Conservation (phyloP, 2,329 filamentous ascomycete genomes). For the Decorospora gaudefroyi region DNA sequence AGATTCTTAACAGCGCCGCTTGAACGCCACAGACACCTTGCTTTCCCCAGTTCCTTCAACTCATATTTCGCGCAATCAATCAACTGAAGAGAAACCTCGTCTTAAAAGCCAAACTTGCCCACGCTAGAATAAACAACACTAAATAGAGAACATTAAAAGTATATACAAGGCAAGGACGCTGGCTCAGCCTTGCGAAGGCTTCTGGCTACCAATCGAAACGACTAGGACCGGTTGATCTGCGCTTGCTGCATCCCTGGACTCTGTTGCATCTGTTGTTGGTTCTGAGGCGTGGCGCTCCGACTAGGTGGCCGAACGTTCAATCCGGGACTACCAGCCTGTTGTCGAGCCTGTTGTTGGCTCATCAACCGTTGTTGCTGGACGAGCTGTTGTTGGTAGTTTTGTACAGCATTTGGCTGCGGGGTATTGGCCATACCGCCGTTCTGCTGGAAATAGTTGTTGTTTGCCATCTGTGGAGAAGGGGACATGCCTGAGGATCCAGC, state of each 20-base stretch:
- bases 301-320: conserved; percentile 41
- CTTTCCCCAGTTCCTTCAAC: no score
- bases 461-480: conserved; percentile 40
- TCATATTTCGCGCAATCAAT: no score
- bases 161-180: conserved; percentile 35
- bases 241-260: conserved; percentile 43
- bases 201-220: conserved; percentile 7
- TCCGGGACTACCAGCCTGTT: conserved; percentile 41
- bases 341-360: conserved; percentile 38
- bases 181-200: conserved; percentile 23
- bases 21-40: conserved; percentile 18
- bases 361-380: conserved; percentile 47
- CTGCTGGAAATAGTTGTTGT: conserved; percentile 42
- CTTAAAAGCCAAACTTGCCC: conserved; percentile 8
- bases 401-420: conserved; percentile 42
- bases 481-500: conserved; percentile 41
- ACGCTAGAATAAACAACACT: conserved; percentile 22
- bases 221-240: conserved; percentile 32
- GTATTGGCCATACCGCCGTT: conserved; percentile 38
- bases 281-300: conserved; percentile 48
- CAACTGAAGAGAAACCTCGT: conserved; percentile 1
- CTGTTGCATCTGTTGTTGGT: conserved; percentile 42
- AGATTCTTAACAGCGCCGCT: conserved; percentile 12
- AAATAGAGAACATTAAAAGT: conserved; percentile 35
- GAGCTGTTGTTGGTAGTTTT: conserved; percentile 46